phyloP scores from a whole-genome alignment of 2,329 filamentous ascomycete species.

The Bipolaris sorokiniana region DNA sequence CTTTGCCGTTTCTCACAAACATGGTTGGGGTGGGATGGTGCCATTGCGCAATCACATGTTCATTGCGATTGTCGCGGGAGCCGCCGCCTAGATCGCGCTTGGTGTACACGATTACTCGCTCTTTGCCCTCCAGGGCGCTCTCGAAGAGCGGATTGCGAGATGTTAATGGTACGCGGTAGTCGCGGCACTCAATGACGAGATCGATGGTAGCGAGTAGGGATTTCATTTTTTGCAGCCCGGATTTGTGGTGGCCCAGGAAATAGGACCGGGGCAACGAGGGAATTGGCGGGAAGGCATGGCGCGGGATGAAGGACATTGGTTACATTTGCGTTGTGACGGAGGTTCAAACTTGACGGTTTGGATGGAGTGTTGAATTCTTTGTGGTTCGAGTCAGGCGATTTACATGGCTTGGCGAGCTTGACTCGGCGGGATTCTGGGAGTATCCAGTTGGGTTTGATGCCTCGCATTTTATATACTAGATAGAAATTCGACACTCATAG shows the following conservation, averaged over 20 bases:
- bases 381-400: slow-evolving; percentile 7
- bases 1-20: slow-evolving; percentile 55
- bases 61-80: slow-evolving; percentile 46
- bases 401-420: slow-evolving; percentile 1
- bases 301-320: slow-evolving; percentile 67
- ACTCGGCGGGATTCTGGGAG: slow-evolving; percentile 1
- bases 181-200: slow-evolving; percentile 91
- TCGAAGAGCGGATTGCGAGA: slow-evolving; percentile 92
- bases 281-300: slow-evolving; percentile 73
- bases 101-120: slow-evolving; percentile 87
- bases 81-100: slow-evolving; percentile 68
- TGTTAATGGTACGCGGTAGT: slow-evolving; percentile 87
- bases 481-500: not conserved
- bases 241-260: slow-evolving; percentile 90
- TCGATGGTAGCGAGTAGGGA: slow-evolving; percentile 79
- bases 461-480: too few species aligned
- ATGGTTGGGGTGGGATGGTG: slow-evolving; percentile 59
- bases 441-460: too few species aligned
- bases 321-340: slow-evolving; percentile 5
- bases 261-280: slow-evolving; percentile 84
- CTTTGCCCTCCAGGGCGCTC: slow-evolving; percentile 71
- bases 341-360: not conserved
- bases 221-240: slow-evolving; percentile 83
- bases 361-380: slow-evolving; percentile 7
- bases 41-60: slow-evolving; percentile 61